Conservation (phyloP, 2,329 filamentous ascomycete genomes). For the Xylariaceae sp. region DNA sequence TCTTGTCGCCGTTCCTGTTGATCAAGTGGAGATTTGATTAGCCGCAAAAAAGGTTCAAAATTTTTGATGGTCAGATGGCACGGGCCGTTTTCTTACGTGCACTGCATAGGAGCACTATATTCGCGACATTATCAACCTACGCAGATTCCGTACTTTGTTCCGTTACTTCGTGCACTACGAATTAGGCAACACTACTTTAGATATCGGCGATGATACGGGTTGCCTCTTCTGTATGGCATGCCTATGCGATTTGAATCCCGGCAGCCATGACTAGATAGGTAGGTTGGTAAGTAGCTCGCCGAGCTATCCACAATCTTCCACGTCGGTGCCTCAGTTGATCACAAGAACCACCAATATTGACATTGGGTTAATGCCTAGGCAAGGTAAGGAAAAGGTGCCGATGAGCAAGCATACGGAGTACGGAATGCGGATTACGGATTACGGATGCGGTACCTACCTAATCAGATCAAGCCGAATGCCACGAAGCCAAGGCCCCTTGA, state of each 20-base stretch:
- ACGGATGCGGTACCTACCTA: background rate
- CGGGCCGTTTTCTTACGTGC: background rate
- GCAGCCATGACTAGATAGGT: constrained; percentile 8
- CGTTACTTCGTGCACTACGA: too few relatives aligned
- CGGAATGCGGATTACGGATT: too few relatives aligned
- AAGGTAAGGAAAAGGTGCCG: background rate
- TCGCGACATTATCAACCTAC: background rate
- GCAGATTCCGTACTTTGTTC: background rate
- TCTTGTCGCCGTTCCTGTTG: background rate
- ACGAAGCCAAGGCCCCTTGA: background rate
- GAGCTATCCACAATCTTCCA: background rate
- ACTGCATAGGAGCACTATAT: background rate
- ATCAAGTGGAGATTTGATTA: background rate
- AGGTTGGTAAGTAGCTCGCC: background rate
- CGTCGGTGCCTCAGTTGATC: background rate
- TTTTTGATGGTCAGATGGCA: background rate
- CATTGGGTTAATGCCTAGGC: background rate
- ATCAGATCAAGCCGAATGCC: constrained; percentile 1
- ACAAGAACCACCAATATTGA: too few relatives aligned
- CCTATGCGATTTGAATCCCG: background rate
- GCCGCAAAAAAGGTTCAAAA: background rate
- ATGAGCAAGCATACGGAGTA: background rate
- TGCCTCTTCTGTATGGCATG: too few relatives aligned
- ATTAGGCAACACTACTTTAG: too few relatives aligned
- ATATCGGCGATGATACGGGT: background rate